Evolutionary conservation across 2,329 filamentous ascomycete genomes (phyloP).

Genomic region (Monilinia laxa): DNA sequence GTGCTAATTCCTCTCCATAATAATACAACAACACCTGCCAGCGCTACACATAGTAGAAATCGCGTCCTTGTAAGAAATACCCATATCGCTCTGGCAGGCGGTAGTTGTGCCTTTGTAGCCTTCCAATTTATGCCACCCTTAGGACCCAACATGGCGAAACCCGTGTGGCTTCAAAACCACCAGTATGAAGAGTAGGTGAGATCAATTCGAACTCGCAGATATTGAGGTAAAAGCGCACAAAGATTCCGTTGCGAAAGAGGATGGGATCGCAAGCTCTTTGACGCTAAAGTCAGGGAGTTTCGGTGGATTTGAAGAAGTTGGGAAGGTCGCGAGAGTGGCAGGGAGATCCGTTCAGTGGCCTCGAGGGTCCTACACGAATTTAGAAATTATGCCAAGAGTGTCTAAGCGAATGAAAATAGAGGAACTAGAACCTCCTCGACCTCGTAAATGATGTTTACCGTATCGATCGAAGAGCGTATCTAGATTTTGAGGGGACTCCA

Average conservation of each 20-base stretch:
- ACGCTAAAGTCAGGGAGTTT: constrained; percentile 25
- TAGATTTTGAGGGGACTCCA: constrained; percentile 15
- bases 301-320: constrained; percentile 23
- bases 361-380: constrained; percentile 22
- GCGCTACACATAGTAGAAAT: constrained; percentile 70
- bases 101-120: constrained; percentile 75
- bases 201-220: constrained; percentile 33
- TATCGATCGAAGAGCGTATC: background rate
- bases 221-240: constrained; percentile 13
- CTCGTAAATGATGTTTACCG: constrained; percentile 6
- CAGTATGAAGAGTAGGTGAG: constrained; percentile 33
- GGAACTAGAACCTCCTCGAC: constrained; percentile 7
- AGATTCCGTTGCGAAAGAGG: background rate
- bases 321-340: constrained; percentile 22
- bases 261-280: constrained; percentile 23
- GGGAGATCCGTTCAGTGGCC: constrained; percentile 22
- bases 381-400: constrained; percentile 27
- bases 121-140: constrained; percentile 94
- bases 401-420: constrained; percentile 21
- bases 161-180: constrained; percentile 46
- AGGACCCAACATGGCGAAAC: constrained; percentile 74
- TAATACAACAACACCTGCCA: constrained; percentile 71
- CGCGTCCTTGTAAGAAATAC: constrained; percentile 73
- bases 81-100: constrained; percentile 71
- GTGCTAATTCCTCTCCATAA: constrained; percentile 84